These are phyloP conservation scores for Escallonia rubra DNA, from an alignment of 129 eudicot species.

Conservation along the genomic window DNA sequence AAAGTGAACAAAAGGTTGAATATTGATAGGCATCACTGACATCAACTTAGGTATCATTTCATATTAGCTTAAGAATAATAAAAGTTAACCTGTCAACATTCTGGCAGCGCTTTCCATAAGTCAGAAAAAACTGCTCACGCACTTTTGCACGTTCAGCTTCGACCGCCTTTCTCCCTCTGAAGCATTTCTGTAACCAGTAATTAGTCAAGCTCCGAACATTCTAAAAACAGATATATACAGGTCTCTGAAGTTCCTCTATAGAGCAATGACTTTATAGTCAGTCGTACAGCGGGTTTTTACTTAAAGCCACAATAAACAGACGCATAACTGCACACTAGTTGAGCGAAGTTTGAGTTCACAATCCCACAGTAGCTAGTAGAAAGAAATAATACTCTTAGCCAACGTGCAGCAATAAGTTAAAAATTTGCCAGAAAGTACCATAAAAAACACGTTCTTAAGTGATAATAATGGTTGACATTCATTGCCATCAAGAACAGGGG, in stretches of 20 bases:
- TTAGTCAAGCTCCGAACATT: conserved; percentile 16
- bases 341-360: not conserved
- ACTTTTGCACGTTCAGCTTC: conserved; percentile 61
- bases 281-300: not conserved
- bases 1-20: too few species aligned
- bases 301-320: conserved; percentile 1
- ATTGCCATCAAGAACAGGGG: too few species aligned
- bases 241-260: not conserved
- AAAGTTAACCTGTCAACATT: conserved; percentile 60
- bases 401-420: not conserved
- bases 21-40: too few species aligned
- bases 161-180: conserved; percentile 85
- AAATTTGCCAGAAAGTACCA: not conserved
- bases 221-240: not conserved
- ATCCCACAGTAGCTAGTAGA: not conserved
- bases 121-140: conserved; percentile 58
- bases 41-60: not conserved
- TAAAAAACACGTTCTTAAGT: too few species aligned
- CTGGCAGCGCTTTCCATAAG: conserved; percentile 71
- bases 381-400: not conserved
- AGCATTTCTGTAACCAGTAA: conserved; percentile 65
- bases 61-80: not conserved
- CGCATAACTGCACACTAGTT: not conserved
- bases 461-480: too few species aligned
- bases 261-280: not conserved